Evolutionary conservation across 352 stramenopile species (phyloP).

Genomic region (Globisporangium cystogenes): DNA sequence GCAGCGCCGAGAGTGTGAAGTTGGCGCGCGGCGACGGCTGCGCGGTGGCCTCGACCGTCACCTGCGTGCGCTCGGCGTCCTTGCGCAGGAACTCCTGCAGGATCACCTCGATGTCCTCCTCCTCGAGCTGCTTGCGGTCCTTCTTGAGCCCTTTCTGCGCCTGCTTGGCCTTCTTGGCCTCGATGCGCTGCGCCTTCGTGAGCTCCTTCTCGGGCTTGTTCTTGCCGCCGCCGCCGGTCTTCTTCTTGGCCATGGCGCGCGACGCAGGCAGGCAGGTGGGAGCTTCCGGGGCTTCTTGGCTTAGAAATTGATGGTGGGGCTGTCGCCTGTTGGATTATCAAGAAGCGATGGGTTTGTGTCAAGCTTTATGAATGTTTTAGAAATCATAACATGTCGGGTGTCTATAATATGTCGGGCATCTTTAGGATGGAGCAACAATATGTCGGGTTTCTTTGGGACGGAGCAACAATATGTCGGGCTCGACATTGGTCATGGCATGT

Average conservation of each 20-base stretch:
- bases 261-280: conserved; percentile 15
- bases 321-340: too few relatives aligned
- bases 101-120: conserved; percentile 81
- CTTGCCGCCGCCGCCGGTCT: conserved; percentile 33
- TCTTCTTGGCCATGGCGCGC: conserved; percentile 75
- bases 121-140: conserved; percentile 66
- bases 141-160: conserved; percentile 68
- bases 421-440: too few relatives aligned
- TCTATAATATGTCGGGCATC: too few relatives aligned
- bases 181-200: conserved; percentile 65
- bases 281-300: too few relatives aligned
- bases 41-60: conserved; percentile 38
- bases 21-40: conserved; percentile 73
- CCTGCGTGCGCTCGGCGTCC: conserved; percentile 61
- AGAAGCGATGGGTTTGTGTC: too few relatives aligned
- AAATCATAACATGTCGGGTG: too few relatives aligned
- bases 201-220: conserved; percentile 61
- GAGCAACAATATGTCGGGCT: too few relatives aligned
- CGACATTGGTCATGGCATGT: too few relatives aligned
- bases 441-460: too few relatives aligned
- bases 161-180: conserved; percentile 84
- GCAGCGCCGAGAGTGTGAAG: conserved; percentile 71
- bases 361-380: too few relatives aligned
- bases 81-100: conserved; percentile 78
- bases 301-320: too few relatives aligned